Evolutionary conservation across 2,329 filamentous ascomycete genomes (phyloP), one percentile per base, ranked within the genome.

Genomic region (Colletotrichum godetiae): DNA sequence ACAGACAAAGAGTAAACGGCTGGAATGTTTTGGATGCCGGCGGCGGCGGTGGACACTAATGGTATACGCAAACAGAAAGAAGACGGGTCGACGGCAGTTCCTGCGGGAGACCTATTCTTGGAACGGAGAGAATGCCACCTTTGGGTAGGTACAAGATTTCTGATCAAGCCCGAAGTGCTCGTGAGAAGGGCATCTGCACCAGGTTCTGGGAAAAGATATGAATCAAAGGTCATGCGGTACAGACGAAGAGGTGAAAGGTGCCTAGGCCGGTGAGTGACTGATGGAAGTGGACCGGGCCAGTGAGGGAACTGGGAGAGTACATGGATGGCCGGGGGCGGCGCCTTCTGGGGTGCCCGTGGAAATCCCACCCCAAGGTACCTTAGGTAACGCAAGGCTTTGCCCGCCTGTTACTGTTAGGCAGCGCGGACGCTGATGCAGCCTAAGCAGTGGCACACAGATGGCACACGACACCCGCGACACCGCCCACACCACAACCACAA

Each of bases 181-280:
- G 72, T 74, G 72, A 74, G 68, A 72, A 67, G 68, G 62, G 72
- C 72, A 67, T 72, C 68, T 31, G 68, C 61, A 67, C 57, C 62
- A 24, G 61, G 58, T 27, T 63, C 57, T 68, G 37, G 49, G 68
- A 63, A 35, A 29, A 58, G 55, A 72, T 68, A 72, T 74, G 63
- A 63, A 67, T 71, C 62, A 56, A 6, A 35, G 72, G 72, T 74
- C 72, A 74, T 74, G 72, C 62, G 72, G 71, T 72, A 52, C 68
- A 33, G 53, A 59, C 59, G 55, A 35, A 72, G 37, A 63, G 70
- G 62, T 59, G 62, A 60, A 56, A 73, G 68, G 67, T 65, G 57
- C 60, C 67, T 53, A 49, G 55, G 68, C 49, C 52, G 66, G 59
- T 35, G 59, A 64, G 29, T 59, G 66, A 60, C 55, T 73, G 42